Evolutionary conservation across 2,329 filamentous ascomycete species (phyloP), one percentile per base, ranked within the genome.

Genomic region (Paradendryphiella salina): DNA sequence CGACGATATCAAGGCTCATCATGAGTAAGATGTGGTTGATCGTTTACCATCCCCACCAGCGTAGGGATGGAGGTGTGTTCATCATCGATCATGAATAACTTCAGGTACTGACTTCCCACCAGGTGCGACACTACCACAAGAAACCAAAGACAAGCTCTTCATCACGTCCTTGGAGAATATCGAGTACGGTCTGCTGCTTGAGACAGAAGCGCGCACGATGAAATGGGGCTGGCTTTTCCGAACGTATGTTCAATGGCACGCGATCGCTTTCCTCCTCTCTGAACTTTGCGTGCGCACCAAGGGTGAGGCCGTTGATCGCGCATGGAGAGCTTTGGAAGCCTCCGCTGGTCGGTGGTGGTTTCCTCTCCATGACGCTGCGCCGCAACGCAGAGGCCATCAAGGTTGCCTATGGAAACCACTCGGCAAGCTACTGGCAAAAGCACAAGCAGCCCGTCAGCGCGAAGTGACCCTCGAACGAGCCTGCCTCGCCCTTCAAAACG

Each of bases 11-110:
- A 3, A 82, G 87, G 8, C 77, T 93, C 26, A 84, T 92, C 55
- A 82, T 91, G 74, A 85, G 85, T 44, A 93, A 91, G 72, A 84
- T 91, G 77, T 89, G 86, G 75, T 79, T 94, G 29, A 81, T 91
- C 52, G 81, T 90, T 2, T 88, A 93, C 63, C 85, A 93, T 60
- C 88, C 88, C 0, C 80, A 87, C 63, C 83, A 88, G 26, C 82
- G 85, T 43, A 79, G 80, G 28, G 81, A 84, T 20, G 78, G 80
- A 8, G 79, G 68, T 59, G 47, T 3, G 34, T 52, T 4, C 10
- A 15, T 7, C 33, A 1, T 4, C 9, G 2, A 18, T 21, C 1
- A 10, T 8, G 11, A 18, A n/a, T n/a, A 7, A 14, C 9, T 18
- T 5, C 10, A n/a, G 15, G 8, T 10, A 20, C 40, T 39, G 35